Percentiles rank a stretch among this genome's conserved stretches.
Conservation (phyloP, 2,329 filamentous ascomycete genomes). For the Penicillium sp. region DNA sequence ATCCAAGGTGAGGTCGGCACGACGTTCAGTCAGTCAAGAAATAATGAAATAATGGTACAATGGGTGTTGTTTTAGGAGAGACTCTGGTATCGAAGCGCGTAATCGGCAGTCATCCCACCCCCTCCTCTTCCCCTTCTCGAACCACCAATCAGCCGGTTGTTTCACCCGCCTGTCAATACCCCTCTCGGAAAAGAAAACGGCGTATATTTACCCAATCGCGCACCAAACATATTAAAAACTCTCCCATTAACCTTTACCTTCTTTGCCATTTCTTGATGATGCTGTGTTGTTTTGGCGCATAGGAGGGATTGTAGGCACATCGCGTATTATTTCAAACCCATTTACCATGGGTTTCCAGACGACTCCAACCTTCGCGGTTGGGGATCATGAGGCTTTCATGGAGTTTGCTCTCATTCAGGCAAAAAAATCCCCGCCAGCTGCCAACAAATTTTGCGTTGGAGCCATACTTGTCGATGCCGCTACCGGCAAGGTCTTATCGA, state of each 20-base stretch:
- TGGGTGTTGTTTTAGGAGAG: not conserved
- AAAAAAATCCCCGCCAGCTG: conserved; percentile 38
- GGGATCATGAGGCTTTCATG: conserved; percentile 42
- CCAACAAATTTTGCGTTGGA: conserved; percentile 45
- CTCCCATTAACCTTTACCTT: not conserved
- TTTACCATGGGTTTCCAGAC: too few relatives aligned
- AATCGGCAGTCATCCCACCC: too few relatives aligned
- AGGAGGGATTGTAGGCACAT: too few relatives aligned
- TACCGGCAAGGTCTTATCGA: conserved; percentile 41
- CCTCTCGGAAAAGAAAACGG: not conserved
- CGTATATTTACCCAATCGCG: not conserved
- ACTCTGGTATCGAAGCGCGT: not conserved
- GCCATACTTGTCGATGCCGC: conserved; percentile 41
- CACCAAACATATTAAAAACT: not conserved
- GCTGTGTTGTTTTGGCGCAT: not conserved
- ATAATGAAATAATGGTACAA: not conserved
- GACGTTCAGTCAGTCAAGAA: not conserved
- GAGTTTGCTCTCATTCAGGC: conserved; percentile 27
- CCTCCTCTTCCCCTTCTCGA: too few relatives aligned
- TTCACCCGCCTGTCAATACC: not conserved
- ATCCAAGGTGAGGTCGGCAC: not conserved
- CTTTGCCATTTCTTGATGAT: not conserved
- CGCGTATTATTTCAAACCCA: too few relatives aligned
- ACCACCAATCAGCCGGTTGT: not conserved
- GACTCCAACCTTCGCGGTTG: conserved; percentile 16